These are phyloP conservation scores for Lathyrus sativus DNA, from an alignment of 306 rosid genomes.

Conservation along the genomic window DNA sequence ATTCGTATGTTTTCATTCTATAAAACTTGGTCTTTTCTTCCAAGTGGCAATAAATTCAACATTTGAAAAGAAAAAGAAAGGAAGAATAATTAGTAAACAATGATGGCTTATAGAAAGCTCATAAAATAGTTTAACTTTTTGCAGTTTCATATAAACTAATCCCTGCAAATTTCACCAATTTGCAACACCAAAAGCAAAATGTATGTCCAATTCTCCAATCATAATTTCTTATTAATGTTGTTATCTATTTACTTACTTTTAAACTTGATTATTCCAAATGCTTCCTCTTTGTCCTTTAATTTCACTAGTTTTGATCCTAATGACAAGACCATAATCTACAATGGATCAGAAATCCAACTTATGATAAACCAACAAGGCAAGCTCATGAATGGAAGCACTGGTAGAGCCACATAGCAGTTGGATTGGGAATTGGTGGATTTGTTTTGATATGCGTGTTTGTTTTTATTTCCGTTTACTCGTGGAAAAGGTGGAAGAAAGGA, in stretches of 20 bases:
- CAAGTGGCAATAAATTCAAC: not conserved
- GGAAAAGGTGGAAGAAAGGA: conserved; percentile 29
- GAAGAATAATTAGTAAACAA: not conserved
- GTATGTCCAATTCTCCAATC: not conserved
- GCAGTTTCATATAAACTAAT: not conserved
- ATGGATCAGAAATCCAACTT: conserved; percentile 35
- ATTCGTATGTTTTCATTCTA: conserved; percentile 4
- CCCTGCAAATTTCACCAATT: not conserved
- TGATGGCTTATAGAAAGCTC: not conserved
- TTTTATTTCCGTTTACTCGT: not conserved
- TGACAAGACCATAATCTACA: not conserved
- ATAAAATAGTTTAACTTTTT: not conserved
- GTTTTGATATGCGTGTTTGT: not conserved
- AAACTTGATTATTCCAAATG: conserved; percentile 28
- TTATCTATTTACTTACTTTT: conserved; percentile 15
- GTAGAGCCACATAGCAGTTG: conserved; percentile 42
- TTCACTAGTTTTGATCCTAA: conserved; percentile 25
- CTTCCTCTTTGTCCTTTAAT: conserved; percentile 32
- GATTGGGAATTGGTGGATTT: conserved; percentile 30
- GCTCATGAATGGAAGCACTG: not conserved
- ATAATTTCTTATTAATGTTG: not conserved
- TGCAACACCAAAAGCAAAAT: conserved; percentile 15
- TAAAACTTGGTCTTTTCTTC: not conserved
- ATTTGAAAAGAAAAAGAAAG: not conserved
- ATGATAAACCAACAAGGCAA: not conserved